Evolutionary conservation across 1,284 basidiomycete genomes (phyloP), one percentile per base, ranked within the genome.

Genomic region (Chalciporus sp.): DNA sequence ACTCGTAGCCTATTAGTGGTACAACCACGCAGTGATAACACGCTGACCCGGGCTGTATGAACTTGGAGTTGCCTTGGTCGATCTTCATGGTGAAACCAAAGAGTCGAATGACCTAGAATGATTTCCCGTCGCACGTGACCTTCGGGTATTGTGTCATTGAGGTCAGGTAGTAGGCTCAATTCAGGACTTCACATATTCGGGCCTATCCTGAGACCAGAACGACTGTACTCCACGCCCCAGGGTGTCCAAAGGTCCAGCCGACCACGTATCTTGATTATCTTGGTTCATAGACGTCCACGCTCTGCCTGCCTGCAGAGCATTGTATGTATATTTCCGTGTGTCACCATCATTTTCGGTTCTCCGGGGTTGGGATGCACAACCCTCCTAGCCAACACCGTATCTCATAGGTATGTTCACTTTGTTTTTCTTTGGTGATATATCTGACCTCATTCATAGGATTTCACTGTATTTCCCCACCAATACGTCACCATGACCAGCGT

Each of bases 261-360:
- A 31, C 35, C 35, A 16, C 14, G 52, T 29, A 65, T 65, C 60
- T 68, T 64, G 66, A 61, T 53, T 51, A 67, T 68, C 68, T 48
- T 53, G 44, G 37, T 46, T 43, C 52, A 51, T 66, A 50, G 27
- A 49, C 60, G 49, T 48, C 33, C 52, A 28, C 37, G 10, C 19
- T 33, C 33, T 31, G 40, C 43, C 49, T 53, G 19, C 35, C 28
- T 33, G 28, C 49, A 40, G 37, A 49, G 53, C 51, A 39, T 43
- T 51, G 57, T 47, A 62, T 51, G 52, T 49, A 60, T 62, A 57
- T 58, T 47, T 51, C 51, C 9, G n/a, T 17, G 35, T 37, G n/a
- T 37, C 17, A 37, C 35, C 35, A 37, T 37, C 54, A 33, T 46
- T 51, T n/a, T 43, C 29, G 40, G 39, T 52, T 55, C 47, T 41